phyloP scores from a whole-genome alignment of 2,329 filamentous ascomycete species.

The Metarhizium album region DNA sequence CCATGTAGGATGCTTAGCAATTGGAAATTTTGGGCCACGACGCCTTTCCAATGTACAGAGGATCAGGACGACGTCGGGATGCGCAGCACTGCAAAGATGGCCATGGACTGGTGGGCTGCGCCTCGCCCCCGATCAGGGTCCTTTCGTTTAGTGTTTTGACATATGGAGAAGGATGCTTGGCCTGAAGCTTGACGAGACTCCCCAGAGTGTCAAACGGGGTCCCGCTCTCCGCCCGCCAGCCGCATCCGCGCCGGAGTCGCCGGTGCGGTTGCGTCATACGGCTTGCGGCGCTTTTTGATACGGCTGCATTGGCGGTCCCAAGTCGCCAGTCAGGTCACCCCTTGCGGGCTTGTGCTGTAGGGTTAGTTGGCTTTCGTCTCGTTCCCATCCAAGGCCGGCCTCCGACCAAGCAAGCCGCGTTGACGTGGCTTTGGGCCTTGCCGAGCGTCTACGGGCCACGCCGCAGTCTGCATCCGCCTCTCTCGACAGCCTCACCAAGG shows the following conservation, averaged over 20 bases:
- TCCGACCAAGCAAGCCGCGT: neutral
- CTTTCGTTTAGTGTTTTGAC: neutral
- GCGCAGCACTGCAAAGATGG: neutral
- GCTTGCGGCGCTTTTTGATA: neutral
- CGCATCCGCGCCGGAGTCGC: constrained; percentile 9
- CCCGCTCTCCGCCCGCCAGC: constrained; percentile 6
- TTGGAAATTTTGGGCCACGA: neutral
- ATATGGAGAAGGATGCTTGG: neutral
- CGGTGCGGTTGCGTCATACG: constrained; percentile 2
- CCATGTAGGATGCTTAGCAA: neutral
- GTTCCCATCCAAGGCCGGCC: neutral
- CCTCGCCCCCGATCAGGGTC: constrained; percentile 15
- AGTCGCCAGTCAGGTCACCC: neutral
- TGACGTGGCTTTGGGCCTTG: neutral
- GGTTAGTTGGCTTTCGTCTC: no score
- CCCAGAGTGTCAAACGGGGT: neutral
- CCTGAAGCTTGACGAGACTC: neutral
- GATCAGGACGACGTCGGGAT: neutral
- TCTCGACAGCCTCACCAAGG: neutral
- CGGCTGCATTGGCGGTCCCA: neutral
- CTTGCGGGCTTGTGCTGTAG: no score
- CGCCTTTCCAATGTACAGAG: neutral
- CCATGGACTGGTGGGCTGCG: constrained; percentile 12
- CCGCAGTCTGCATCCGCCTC: neutral
- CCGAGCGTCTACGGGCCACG: neutral